Base-by-base conservation (phyloP, 2,329 filamentous ascomycete species). In the Chalaropsis thielavioides region DNA sequence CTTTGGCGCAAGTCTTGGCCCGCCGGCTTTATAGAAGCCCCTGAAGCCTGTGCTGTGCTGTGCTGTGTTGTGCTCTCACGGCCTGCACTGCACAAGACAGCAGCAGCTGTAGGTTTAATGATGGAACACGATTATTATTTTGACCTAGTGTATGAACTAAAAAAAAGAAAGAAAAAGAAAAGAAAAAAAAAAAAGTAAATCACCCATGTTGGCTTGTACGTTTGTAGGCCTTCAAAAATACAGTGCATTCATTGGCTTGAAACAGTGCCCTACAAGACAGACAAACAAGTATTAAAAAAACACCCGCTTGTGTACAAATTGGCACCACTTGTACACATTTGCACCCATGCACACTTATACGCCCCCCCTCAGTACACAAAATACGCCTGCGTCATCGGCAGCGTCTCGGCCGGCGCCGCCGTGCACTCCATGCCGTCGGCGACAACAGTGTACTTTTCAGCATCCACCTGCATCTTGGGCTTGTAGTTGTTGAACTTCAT, bases 391-490 rank as follows among this genome's bases (percentile, higher is more conserved):
- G 87, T 85, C 72, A 96, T 77, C 6, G 91, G 91, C 74, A 96
- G 74, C 62, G 72, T 79, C 31, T 79, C 79, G 24, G 88, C 83
- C 3, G 91, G 89, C 74, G 87, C 89, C 0, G 90, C 90, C 51
- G 78, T 81, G 72, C 88, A 92, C 43, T 85, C 77, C 74, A 82
- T 75, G 0, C 89, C 91, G 75, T 96, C 90, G 1, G 92, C 92
- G 76, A 92, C 86, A 31, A 96, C 92, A 17, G 79, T 82, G 77
- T 96, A 97, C 71, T 83, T 86, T 80, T 97, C 92, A 4, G 92
- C 89, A 74, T 97, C 92, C 67, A 97, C 92, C 71, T 79, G 85
- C 89, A 97, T 96, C 76, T 81, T 84, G 15, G 92, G 92, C 83
- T 84, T 90, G 64, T 76, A 76, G 71, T 90, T 85, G 74, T 96